Base-by-base conservation (phyloP, 2,329 filamentous ascomycete species). In the Penicillium sp. region DNA sequence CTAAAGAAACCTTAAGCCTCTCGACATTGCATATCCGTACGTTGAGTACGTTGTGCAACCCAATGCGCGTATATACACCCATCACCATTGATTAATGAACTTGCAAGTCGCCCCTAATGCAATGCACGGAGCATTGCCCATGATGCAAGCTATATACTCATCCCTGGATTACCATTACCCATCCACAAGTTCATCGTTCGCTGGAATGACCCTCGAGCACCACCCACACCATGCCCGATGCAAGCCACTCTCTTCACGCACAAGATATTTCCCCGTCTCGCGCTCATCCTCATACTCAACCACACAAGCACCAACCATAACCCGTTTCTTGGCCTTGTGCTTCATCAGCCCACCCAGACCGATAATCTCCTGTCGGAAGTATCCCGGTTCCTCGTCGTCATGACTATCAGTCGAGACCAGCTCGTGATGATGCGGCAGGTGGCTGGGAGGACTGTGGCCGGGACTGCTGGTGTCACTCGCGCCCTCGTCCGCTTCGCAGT, bases 171-270 rank as follows among this genome's bases (percentile, higher is more conserved):
- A 19, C 16, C 33, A 39, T 50, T 40, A 40, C n/a, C 46, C 24
- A 16, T 36, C 37, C 40, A 53, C n/a, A 33, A 36, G 16, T 50
- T 68, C 66, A 13, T n/a, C 60, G 31, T 58, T 54, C 19, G 63
- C 59, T 0, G 87, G 87, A 54, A 96, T 85, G 3, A 92, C 87
- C 60, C 92, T 82, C 74, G 83, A 86, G 74, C 94, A 98, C 93
- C 94, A 97, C 0, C 90, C 91, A 75, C 93, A 98, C 91, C 92
- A 96, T 71, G 90, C 92, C 60, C 93, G 83, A 57, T 87, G 81
- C 50, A 78, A 75, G 0, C 91, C 90, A 14, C 80, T 80, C 55
- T 88, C 83, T 75, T 98, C 94, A 24, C 89, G 80, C 16, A 82
- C 82, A 27, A 97, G 79, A 65, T 89, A 89, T 58, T 83, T 82